Evolutionary conservation across 257 asterid genomes (phyloP).

Genomic region (Plantago ovata): DNA sequence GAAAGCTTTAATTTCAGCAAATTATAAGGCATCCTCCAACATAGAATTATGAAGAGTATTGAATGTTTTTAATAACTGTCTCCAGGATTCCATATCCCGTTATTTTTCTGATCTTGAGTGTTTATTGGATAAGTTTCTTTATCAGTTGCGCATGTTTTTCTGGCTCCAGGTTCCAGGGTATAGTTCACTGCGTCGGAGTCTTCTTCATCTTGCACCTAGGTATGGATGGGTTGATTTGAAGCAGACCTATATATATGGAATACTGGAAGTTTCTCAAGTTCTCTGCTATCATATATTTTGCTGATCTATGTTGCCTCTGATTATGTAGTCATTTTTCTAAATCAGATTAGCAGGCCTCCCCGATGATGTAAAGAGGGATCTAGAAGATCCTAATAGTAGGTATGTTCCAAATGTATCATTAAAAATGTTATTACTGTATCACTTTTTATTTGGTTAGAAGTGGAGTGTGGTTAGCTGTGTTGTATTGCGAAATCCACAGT

Average conservation of each 20-base stretch:
- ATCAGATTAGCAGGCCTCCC: constrained; percentile 79
- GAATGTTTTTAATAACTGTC: neutral
- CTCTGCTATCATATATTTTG: constrained; percentile 6
- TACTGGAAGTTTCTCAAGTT: constrained; percentile 9
- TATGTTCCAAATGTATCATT: constrained; percentile 24
- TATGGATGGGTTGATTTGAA: constrained; percentile 22
- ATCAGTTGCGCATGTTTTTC: constrained; percentile 8
- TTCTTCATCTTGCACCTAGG: constrained; percentile 79
- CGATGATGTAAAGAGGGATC: constrained; percentile 50
- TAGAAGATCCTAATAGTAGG: constrained; percentile 87
- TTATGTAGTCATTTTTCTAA: constrained; percentile 14
- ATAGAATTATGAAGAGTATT: no score
- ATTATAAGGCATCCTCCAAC: no score
- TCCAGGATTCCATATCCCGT: neutral
- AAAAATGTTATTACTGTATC: neutral
- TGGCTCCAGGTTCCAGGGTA: constrained; percentile 77
- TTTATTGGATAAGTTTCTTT: constrained; percentile 1
- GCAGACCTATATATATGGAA: neutral
- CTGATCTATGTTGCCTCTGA: constrained; percentile 17
- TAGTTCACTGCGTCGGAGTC: constrained; percentile 60
- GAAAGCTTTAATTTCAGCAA: no score
- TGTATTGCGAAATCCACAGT: constrained; percentile 5
- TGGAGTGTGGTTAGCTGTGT: neutral
- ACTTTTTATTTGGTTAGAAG: constrained; percentile 8
- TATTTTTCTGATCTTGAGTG: neutral